phyloP scores from a whole-genome alignment of 2,329 filamentous ascomycete genomes.

The Tolypocladium tropicale region DNA sequence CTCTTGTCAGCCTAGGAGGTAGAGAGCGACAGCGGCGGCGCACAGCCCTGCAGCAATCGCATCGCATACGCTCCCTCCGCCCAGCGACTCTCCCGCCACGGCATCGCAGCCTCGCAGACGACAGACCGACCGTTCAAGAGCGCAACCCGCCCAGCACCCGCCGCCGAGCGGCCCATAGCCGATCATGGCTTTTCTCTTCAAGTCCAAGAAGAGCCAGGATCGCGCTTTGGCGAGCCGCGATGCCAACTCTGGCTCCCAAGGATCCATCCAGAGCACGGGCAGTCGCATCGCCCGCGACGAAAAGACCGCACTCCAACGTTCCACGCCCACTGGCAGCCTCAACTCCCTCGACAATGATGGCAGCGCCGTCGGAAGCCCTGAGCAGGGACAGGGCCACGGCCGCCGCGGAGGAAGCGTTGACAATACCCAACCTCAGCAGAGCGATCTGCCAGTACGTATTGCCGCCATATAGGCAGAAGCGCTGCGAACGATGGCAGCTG shows the following conservation, averaged over 20 bases:
- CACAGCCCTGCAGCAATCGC: background rate
- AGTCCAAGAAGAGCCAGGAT: constrained; percentile 68
- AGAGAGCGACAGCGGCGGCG: background rate
- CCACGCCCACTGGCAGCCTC: constrained; percentile 68
- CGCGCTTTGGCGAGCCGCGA: constrained; percentile 47
- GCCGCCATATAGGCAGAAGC: background rate
- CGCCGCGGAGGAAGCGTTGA: constrained; percentile 43
- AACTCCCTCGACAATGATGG: constrained; percentile 57
- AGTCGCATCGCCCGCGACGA: constrained; percentile 40
- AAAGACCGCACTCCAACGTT: constrained; percentile 44
- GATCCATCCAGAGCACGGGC: constrained; percentile 37
- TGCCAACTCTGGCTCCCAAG: constrained; percentile 35
- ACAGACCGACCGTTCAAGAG: constrained; percentile 1
- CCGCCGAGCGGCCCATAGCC: constrained; percentile 28
- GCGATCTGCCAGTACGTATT: constrained; percentile 31
- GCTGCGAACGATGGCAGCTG: background rate
- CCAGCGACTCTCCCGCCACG: background rate
- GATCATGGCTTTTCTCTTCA: constrained; percentile 73
- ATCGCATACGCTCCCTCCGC: background rate
- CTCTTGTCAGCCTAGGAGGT: background rate
- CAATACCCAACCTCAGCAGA: constrained; percentile 26
- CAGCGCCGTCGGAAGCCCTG: constrained; percentile 47
- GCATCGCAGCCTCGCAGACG: background rate
- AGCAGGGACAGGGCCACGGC: constrained; percentile 50
- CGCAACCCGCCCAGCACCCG: constrained; percentile 12